Evolutionary conservation across 345 rosid species (phyloP).

Genomic region (Pseudoturritis turrita): DNA sequence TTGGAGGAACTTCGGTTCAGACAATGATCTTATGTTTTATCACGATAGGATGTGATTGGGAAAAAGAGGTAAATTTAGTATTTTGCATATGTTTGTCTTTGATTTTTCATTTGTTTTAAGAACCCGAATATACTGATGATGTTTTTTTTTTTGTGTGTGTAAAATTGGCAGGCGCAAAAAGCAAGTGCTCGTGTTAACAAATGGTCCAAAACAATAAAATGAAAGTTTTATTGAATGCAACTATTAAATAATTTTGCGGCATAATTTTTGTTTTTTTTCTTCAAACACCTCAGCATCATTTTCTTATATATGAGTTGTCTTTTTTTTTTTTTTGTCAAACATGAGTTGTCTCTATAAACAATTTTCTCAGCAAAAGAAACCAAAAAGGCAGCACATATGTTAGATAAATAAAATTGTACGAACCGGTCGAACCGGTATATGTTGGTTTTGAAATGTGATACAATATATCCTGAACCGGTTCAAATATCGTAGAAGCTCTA

Average conservation of each 20-base stretch:
- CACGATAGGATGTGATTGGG: constrained; percentile 68
- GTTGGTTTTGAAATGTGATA: too few species aligned
- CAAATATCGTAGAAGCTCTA: neutral
- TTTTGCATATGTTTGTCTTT: neutral
- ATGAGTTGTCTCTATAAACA: too few species aligned
- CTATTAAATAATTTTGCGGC: neutral
- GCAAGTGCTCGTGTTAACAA: constrained; percentile 52
- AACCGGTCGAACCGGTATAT: too few species aligned
- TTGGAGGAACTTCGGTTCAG: constrained; percentile 78
- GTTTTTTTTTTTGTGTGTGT: neutral
- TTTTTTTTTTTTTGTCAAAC: too few species aligned
- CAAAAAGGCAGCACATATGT: too few species aligned
- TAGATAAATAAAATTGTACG: too few species aligned
- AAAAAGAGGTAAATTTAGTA: constrained; percentile 49
- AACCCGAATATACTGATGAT: neutral
- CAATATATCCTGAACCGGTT: too few species aligned
- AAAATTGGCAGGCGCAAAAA: constrained; percentile 56
- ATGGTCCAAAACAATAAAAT: constrained; percentile 40
- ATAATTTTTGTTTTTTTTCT: neutral
- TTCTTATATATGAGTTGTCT: too few species aligned
- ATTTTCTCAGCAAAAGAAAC: too few species aligned
- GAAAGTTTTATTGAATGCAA: neutral
- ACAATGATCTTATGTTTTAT: constrained; percentile 50
- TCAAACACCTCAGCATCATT: too few species aligned
- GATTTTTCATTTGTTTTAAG: neutral